Percentiles rank a stretch among this genome's conserved stretches.
These are phyloP conservation scores for Colletotrichum tabaci DNA, from an alignment of 2,329 filamentous ascomycete species.

Conservation along the genomic window DNA sequence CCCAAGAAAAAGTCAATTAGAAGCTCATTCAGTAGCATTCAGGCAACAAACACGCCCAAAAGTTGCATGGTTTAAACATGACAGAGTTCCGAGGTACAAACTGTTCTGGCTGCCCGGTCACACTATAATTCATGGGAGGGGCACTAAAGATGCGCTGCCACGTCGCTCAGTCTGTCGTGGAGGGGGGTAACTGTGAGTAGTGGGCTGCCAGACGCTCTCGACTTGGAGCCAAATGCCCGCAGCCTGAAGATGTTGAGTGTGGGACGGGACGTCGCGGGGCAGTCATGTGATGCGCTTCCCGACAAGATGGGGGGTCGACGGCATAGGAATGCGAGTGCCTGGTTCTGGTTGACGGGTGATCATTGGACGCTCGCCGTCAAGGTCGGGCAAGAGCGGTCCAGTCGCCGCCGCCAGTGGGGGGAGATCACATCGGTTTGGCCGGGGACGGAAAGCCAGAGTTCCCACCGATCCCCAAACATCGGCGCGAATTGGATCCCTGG, in stretches of 20 bases:
- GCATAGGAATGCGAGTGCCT: slow-evolving; percentile 19
- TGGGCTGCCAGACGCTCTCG: not conserved
- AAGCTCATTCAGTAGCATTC: not conserved
- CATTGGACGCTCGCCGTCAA: slow-evolving; percentile 6
- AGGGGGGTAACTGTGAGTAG: slow-evolving; percentile 15
- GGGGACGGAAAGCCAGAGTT: slow-evolving; percentile 13
- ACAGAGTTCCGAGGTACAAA: not conserved
- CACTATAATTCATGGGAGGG: slow-evolving; percentile 8
- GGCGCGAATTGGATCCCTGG: slow-evolving; percentile 23
- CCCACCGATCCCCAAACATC: slow-evolving; percentile 30
- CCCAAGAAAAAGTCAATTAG: slow-evolving; percentile 14
- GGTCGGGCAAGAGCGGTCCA: slow-evolving; percentile 5
- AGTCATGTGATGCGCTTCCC: slow-evolving; percentile 40
- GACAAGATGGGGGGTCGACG: slow-evolving; percentile 14
- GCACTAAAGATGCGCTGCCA: slow-evolving; percentile 39
- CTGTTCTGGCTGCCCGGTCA: slow-evolving; percentile 16
- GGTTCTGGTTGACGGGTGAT: not conserved
- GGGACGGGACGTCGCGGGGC: slow-evolving; percentile 36
- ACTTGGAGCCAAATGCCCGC: slow-evolving; percentile 14
- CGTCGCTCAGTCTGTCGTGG: slow-evolving; percentile 33
- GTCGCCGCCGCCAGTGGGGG: slow-evolving; percentile 1
- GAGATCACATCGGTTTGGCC: not conserved
- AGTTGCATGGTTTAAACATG: not conserved
- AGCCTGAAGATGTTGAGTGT: slow-evolving; percentile 9
- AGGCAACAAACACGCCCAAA: not conserved